Base-by-base conservation (phyloP, 495 filamentous ascomycete genomes). In the Baudoinia panamericana region DNA sequence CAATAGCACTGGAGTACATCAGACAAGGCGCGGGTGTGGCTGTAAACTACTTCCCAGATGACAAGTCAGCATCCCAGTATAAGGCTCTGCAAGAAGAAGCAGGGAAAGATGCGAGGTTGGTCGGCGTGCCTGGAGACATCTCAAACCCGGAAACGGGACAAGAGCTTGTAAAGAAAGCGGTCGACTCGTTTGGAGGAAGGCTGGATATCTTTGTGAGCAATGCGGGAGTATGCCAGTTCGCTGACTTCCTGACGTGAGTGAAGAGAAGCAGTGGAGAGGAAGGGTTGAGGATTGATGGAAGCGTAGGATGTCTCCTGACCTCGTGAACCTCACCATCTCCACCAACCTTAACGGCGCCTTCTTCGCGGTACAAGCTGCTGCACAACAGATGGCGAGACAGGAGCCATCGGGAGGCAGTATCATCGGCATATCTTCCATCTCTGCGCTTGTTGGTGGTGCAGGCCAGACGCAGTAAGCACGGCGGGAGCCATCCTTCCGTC, bases 271-370 rank as follows among this genome's bases (percentile, higher is more conserved):
- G 13, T 11, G 15, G 12, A 15, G 53, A 47, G 17, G 41, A 54
- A 30, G 38, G 32, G 9, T 16, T 42, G 18, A 23, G 30, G 20
- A 30, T 24, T 4, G 5, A 9, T 30, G 15, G 30, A 8, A 19
- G 11, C 1, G 13, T 42, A 74, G 70, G 13, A 62, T 83, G 22
- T 57, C 68, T 15, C 66, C 64, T 2, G 65, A 74, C 36, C 72
- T 86, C 37, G 76, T 82, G 46, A 50, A 63, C 26, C 63, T 65
- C 26, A 85, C 78, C 0, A 63, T 92, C 16, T 62, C 68, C 9
- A 86, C 79, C 21, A 94, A 93, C 58, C 76, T 94, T 44, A 74
- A 78, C 50, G 86, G 86, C 22, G 78, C 84, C 5, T 94, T 92
- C 68, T 85, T 83, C 62, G 68, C 78, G 13, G 76, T 78, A 9